These are phyloP conservation scores for Torrubiellomyces zombiae DNA, from an alignment of 2,329 filamentous ascomycete genomes.

Conservation along the genomic window DNA sequence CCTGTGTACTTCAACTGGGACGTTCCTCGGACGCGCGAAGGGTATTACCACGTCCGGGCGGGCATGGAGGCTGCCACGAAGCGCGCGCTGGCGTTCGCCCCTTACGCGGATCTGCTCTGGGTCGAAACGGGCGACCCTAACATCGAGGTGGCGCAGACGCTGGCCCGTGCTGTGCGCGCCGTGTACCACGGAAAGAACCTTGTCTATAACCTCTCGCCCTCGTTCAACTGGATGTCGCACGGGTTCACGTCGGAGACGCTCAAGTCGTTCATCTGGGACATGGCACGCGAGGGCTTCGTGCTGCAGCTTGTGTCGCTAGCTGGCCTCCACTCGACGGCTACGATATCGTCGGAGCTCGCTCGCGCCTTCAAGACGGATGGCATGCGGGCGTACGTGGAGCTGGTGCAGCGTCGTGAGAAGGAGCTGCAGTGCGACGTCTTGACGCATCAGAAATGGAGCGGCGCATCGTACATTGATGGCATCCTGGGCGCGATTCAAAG, in stretches of 20 bases:
- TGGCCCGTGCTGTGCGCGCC: slow-evolving; percentile 60
- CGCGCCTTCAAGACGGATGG: slow-evolving; percentile 74
- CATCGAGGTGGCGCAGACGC: slow-evolving; percentile 57
- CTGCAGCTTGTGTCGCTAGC: slow-evolving; percentile 52
- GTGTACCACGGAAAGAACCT: slow-evolving; percentile 66
- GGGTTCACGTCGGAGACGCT: slow-evolving; percentile 73
- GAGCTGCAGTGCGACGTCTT: slow-evolving; percentile 82
- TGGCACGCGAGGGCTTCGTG: slow-evolving; percentile 72
- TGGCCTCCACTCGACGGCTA: slow-evolving; percentile 48
- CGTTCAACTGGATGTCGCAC: slow-evolving; percentile 97
- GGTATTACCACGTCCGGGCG: slow-evolving; percentile 78
- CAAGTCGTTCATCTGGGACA: slow-evolving; percentile 89
- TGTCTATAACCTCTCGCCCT: slow-evolving; percentile 91
- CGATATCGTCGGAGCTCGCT: slow-evolving; percentile 56
- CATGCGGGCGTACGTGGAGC: slow-evolving; percentile 94
- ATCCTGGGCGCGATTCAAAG: slow-evolving; percentile 83
- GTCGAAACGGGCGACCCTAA: slow-evolving; percentile 87
- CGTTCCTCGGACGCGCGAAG: slow-evolving; percentile 80
- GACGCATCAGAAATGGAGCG: slow-evolving; percentile 80
- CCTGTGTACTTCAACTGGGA: slow-evolving; percentile 81
- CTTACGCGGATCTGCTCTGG: slow-evolving; percentile 91
- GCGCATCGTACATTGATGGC: slow-evolving; percentile 61
- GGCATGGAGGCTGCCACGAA: slow-evolving; percentile 81
- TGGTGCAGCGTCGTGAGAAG: slow-evolving; percentile 81
- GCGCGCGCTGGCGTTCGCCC: slow-evolving; percentile 77